Percentiles rank a stretch among this genome's conserved stretches.
phyloP scores from a whole-genome alignment of 2,329 filamentous ascomycete genomes.

The Amphichorda felina region DNA sequence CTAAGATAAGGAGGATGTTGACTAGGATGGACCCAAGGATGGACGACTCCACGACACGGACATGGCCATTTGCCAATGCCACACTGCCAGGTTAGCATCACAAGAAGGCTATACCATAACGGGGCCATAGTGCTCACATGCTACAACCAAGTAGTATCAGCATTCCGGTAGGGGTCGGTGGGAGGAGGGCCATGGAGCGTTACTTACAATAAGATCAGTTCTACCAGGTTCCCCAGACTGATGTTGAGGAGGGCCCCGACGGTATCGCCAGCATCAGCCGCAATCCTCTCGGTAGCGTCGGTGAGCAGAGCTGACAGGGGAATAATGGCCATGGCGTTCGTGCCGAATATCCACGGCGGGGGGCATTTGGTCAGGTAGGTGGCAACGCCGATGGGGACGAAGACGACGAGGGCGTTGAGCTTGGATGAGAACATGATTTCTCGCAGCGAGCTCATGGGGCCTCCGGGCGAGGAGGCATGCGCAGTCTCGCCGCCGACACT shows the following conservation, averaged over 20 bases:
- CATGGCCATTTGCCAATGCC: conserved; percentile 43
- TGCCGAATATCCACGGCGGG: conserved; percentile 36
- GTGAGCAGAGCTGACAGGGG: conserved; percentile 45
- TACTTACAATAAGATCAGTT: conserved; percentile 45
- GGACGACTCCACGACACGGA: conserved; percentile 65
- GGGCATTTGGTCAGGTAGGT: conserved; percentile 27
- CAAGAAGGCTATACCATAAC: background rate
- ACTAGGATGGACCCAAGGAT: conserved; percentile 68
- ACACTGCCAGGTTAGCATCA: conserved; percentile 25
- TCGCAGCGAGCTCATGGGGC: too few species aligned
- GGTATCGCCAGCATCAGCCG: conserved; percentile 43
- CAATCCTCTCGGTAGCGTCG: conserved; percentile 48
- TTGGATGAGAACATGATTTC: conserved; percentile 24
- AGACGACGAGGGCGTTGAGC: conserved; percentile 55
- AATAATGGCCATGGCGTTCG: conserved; percentile 50
- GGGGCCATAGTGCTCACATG: background rate
- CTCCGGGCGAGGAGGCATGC: too few species aligned
- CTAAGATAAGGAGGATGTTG: conserved; percentile 62
- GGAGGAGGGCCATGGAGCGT: background rate
- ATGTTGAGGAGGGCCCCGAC: conserved; percentile 49
- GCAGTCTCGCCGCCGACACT: too few species aligned
- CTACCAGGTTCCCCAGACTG: conserved; percentile 50
- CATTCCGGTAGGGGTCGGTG: too few species aligned
- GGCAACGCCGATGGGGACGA: conserved; percentile 58
- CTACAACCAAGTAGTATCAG: background rate